Base-by-base conservation (phyloP, 108 stramenopile species). In the Pseudonitzschia delicatissima region DNA sequence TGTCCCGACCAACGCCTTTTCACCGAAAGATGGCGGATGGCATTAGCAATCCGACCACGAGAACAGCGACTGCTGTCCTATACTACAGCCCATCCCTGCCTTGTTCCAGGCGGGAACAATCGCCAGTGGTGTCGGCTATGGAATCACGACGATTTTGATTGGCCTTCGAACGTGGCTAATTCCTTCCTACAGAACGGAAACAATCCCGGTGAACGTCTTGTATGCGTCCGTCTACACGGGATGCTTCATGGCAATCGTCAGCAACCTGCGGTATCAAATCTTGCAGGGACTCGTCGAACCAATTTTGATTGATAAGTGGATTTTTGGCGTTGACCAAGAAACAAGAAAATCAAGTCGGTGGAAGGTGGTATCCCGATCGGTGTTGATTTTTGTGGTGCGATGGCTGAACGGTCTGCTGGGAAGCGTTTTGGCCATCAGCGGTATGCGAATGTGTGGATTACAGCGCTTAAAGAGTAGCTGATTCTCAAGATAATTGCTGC, bases 1-100 rank as follows among this genome's bases (percentile, higher is more conserved):
- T 5, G 82, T 92, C 34, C 91, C 91, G 25, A 88, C 85, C 15
- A 93, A 93, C 64, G 88, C 87, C 27, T 91, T n/a, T 91, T 74
- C 89, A 87, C 59, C 40, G 55, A 23, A 70, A 62, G 34, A 75
- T 80, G 36, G 53, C 85, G 33, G 87, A 89, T 72, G 87, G 90
- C 15, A 44, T 63, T 0, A 85, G 87, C 7, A 26, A 50, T 3
- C 87, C 87, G 11, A 73, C 80, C 0, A 5, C 74, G 1, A 8
- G 45, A n/a, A 27, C 77, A 82, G 36, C 71, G 91, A 27, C 31
- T 83, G 1, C 62, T 66, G 40, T 81, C 91, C 0, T 62, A n/a
- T 88, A 20, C 39, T 89, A 17, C 69, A 72, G 2, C 88, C 91
- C 7, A 75, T 87, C 74, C 77, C 78, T 8, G 63, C 82, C 47